Conservation (phyloP, 108 stramenopile species). For the Aurantiochytrium sp. region DNA sequence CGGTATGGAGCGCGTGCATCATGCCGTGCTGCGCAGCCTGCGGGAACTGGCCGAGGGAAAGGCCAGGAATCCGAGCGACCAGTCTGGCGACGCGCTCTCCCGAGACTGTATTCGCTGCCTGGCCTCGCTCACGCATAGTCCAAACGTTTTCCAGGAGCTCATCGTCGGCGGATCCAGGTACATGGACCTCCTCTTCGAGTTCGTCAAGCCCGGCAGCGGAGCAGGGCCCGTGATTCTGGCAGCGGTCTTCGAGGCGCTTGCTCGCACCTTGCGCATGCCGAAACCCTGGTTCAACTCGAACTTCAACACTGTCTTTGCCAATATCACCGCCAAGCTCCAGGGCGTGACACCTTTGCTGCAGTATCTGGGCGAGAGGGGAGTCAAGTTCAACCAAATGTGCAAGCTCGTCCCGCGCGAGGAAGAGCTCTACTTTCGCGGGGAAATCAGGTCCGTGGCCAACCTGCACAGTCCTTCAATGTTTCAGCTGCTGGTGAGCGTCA, state of each 20-base stretch:
- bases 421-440: not conserved
- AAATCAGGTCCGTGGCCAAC: not conserved
- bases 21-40: not conserved
- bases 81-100: not conserved
- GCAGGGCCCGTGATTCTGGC: not conserved
- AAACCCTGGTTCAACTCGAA: not conserved
- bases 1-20: not conserved
- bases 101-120: not conserved
- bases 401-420: not conserved
- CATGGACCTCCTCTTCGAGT: not conserved
- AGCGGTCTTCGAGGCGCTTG: not conserved
- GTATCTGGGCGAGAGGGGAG: constrained; percentile 10
- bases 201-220: not conserved
- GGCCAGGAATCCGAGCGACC: not conserved
- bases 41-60: not conserved
- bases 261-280: not conserved
- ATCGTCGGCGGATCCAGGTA: not conserved
- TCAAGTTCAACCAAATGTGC: not conserved
- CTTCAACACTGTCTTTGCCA: not conserved
- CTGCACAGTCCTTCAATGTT: not conserved
- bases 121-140: not conserved
- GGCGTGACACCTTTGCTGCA: not conserved
- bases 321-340: not conserved
- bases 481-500: not conserved
- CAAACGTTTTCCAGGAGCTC: not conserved